Evolutionary conservation across 1,284 basidiomycete genomes (phyloP).

Genomic region (Fomitopsis palustris): DNA sequence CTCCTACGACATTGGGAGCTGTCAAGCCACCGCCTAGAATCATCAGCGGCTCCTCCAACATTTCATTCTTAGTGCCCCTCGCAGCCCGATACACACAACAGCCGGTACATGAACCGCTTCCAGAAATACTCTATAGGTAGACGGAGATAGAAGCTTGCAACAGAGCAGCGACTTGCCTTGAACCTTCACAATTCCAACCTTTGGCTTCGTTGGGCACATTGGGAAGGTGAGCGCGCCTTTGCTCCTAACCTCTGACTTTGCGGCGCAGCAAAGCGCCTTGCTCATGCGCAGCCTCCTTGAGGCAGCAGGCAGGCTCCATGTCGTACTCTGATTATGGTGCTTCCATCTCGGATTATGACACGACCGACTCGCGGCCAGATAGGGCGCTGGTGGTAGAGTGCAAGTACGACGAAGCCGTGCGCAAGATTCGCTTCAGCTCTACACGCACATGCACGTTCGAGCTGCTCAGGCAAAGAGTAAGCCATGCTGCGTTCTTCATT

Average conservation of each 20-base stretch:
- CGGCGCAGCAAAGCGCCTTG: neutral
- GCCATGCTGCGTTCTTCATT: conserved; percentile 10
- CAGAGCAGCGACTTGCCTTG: too few relatives aligned
- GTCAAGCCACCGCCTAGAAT: too few relatives aligned
- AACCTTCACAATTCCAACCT: neutral
- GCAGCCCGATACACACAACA: too few relatives aligned
- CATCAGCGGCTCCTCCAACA: too few relatives aligned
- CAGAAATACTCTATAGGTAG: too few relatives aligned
- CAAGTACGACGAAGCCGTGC: conserved; percentile 68
- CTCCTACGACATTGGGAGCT: too few relatives aligned
- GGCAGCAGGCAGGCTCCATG: conserved; percentile 15
- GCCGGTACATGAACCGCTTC: too few relatives aligned
- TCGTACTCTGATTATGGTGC: conserved; percentile 27
- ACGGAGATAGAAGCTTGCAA: too few relatives aligned
- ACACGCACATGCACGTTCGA: conserved; percentile 75
- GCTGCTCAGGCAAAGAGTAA: conserved; percentile 65
- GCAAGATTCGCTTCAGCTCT: conserved; percentile 74
- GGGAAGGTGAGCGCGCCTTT: neutral
- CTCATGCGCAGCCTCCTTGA: conserved; percentile 17
- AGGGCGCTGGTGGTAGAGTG: conserved; percentile 75
- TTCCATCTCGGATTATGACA: conserved; percentile 20
- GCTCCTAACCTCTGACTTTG: neutral
- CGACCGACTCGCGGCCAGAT: conserved; percentile 42
- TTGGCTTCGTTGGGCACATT: neutral
- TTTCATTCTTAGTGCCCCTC: too few relatives aligned